Conservation (phyloP, 23 red algal species). For the Gracilaria gracilis region DNA sequence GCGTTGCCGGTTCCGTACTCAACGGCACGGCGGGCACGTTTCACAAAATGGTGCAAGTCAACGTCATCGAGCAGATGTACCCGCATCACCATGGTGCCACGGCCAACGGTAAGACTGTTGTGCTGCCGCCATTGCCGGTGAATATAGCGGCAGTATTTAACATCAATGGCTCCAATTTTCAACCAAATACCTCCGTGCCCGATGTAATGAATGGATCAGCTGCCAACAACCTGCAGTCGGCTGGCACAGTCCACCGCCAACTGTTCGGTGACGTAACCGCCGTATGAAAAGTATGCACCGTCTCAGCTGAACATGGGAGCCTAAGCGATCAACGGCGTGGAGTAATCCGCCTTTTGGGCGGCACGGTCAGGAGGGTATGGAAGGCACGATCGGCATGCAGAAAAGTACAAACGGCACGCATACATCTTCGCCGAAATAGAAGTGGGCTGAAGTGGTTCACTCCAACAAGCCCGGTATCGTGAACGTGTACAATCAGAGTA, state of each 20-base stretch:
- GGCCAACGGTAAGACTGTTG: neutral
- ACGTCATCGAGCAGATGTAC: constrained; percentile 56
- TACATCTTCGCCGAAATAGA: neutral
- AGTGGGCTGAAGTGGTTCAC: constrained; percentile 46
- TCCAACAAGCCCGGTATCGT: constrained; percentile 37
- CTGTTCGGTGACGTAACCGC: neutral
- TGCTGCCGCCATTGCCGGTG: neutral
- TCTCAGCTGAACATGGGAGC: neutral
- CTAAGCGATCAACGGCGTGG: neutral
- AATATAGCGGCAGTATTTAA: no score
- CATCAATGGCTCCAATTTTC: neutral
- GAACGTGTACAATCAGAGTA: constrained; percentile 50
- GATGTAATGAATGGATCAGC: neutral
- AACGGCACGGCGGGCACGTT: constrained; percentile 3
- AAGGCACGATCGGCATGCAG: neutral
- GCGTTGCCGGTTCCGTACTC: constrained; percentile 12
- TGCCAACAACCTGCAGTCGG: neutral
- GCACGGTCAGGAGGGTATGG: neutral
- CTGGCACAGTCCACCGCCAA: neutral
- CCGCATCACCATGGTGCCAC: constrained; percentile 7
- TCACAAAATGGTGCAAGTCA: constrained; percentile 72
- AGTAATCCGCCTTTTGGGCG: constrained; percentile 36
- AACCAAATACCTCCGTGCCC: neutral
- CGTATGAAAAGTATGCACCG: neutral
- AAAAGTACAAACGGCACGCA: neutral